Base-by-base conservation (phyloP, 805 yeast genomes). In the Kazachstania psychrophila region DNA sequence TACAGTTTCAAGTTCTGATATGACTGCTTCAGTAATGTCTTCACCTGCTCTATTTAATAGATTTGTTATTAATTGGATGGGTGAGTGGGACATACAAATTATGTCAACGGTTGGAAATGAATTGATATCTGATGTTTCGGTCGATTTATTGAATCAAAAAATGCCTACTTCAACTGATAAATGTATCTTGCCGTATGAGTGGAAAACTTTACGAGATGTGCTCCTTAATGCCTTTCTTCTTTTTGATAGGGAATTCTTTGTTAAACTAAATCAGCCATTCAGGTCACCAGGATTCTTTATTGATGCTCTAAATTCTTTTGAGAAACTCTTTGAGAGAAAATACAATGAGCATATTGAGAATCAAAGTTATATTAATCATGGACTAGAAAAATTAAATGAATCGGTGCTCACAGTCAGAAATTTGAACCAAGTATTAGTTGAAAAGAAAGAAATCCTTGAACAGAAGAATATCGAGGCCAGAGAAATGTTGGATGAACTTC, bases 1-100 rank as follows among this genome's bases (percentile, higher is more conserved):
- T 52, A 82, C 87, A 0, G 69, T 85, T 43, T 72, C 75, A 39
- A 77, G 78, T 20, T 71, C 75, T 0, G 58, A 66, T 12, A 43
- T 49, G 2, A 27, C 40, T 2, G 28, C 38, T 6, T 45, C 54
- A 7, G 66, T 78, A 11, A 66, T 79, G 2, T 66, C 86, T 0
- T 88, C 96, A 0, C 95, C 96, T 0, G 96, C 96, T 0, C 61
- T 88, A 23, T 79, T 85, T 59, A 88, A 88, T 51, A 65, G 97
- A 51, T 88, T 96, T 64, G 94, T 85, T 2, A 59, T 89, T 26
- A 75, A 79, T 50, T 84, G 89, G 87, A 76, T 86, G 79, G 95
- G 95, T 4, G 75, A 75, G 37, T 88, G 96, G 96, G 66, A 79
- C 0, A 40, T 46, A 3, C 41, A 49, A 0, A 61, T 86, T 0